Conservation (phyloP, 768 basidiomycete species). For the Suillus subluteus region DNA sequence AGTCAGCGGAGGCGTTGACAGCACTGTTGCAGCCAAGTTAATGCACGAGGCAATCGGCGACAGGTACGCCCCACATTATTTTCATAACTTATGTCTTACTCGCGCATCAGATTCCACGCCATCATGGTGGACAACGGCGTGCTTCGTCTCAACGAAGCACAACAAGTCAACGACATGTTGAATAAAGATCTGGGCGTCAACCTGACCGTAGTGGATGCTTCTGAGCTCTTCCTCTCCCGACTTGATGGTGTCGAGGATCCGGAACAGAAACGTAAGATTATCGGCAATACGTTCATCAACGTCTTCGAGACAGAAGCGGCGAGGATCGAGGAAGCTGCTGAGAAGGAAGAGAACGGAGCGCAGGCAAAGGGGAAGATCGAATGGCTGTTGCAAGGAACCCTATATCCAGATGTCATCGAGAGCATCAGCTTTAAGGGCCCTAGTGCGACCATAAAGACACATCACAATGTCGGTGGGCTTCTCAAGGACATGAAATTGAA, state of each 20-base stretch:
- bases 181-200: conserved; percentile 94
- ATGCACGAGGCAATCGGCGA: conserved; percentile 99
- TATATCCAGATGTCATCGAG: conserved; percentile 99
- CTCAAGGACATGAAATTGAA: conserved; percentile 98
- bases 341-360: conserved; percentile 71
- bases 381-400: conserved; percentile 95
- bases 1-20: conserved; percentile 96
- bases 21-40: conserved; percentile 96
- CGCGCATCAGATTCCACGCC: conserved; percentile 81
- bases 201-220: conserved; percentile 94
- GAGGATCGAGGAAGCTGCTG: conserved; percentile 83
- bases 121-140: conserved; percentile 99
- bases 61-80: conserved; percentile 51
- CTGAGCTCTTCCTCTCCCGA: conserved; percentile 86
- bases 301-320: conserved; percentile 94
- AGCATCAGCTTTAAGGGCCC: conserved; percentile 99
- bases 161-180: conserved; percentile 92
- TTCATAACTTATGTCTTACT: conserved; percentile 9
- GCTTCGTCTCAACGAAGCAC: conserved; percentile 86
- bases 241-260: conserved; percentile 95
- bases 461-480: conserved; percentile 97
- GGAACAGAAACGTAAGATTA: conserved; percentile 96
- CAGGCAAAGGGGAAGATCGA: conserved; percentile 90
- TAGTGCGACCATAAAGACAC: conserved; percentile 98
- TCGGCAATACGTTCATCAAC: conserved; percentile 98